Base-by-base conservation (phyloP, 139 green algal species). In the Microglena sp. region DNA sequence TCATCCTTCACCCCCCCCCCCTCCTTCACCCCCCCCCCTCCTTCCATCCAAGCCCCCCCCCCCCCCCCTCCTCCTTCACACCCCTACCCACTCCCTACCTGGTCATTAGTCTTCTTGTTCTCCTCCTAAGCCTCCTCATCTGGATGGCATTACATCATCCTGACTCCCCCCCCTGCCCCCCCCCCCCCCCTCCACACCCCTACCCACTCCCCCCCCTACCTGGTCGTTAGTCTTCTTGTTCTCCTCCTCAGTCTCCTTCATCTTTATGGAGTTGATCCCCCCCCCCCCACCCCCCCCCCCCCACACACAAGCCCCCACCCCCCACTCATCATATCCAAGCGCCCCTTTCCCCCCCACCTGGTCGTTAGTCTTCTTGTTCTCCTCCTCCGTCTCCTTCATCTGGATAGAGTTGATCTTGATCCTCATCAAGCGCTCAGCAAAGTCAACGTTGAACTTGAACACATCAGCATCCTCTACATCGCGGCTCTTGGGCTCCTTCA, bases 141-240 rank as follows among this genome's bases (percentile, higher is more conserved):
- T 99, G 94, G 58, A 99, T 95, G 33, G 72, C 69, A 80, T 99
- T 98, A n/a, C n/a, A n/a, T n/a, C n/a, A n/a, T n/a, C n/a, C n/a
- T n/a, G n/a, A n/a, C n/a, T n/a, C n/a, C n/a, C n/a, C n/a, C n/a
- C n/a, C n/a, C n/a, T n/a, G n/a, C n/a, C n/a, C n/a, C n/a, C n/a
- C n/a, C n/a, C n/a, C n/a, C n/a, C n/a, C n/a, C n/a, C n/a, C n/a
- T n/a, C n/a, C n/a, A n/a, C n/a, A n/a, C n/a, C n/a, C n/a, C n/a
- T n/a, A n/a, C n/a, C n/a, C n/a, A n/a, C n/a, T n/a, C n/a, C n/a
- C n/a, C 6, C 44, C 26, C 66, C 4, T 32, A 86, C 79, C 72
- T 82, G 64, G 54, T 93, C 91, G 50, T 93, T 94, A 4, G 90
- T 96, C 70, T 94, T 91, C 62, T 86, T 84, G 72, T 89, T 91